Percentiles rank a stretch among this genome's conserved stretches.
phyloP scores from a whole-genome alignment of 257 asterid species.

The Oldenlandia corymbosa region DNA sequence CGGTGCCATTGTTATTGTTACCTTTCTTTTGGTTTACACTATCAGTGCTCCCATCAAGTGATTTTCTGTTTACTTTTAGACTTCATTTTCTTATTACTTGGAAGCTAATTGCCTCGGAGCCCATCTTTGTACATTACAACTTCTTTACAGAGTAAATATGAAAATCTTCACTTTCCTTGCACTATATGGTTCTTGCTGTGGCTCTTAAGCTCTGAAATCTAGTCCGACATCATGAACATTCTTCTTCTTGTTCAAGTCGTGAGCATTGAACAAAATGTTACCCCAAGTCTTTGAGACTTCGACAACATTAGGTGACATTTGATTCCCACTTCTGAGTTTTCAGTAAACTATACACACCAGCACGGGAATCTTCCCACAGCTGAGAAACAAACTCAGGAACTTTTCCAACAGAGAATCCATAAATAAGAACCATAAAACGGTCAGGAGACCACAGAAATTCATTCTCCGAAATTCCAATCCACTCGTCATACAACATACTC shows the following conservation, averaged over 20 bases:
- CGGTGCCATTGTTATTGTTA: conserved; percentile 65
- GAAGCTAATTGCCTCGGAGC: neutral
- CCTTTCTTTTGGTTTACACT: conserved; percentile 65
- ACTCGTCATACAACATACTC: neutral
- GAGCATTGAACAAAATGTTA: too few relatives aligned
- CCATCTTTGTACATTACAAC: conserved; percentile 5
- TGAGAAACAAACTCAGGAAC: too few relatives aligned
- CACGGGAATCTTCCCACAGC: too few relatives aligned
- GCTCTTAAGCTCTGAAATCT: too few relatives aligned
- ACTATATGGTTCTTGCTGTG: too few relatives aligned
- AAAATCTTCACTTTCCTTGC: neutral
- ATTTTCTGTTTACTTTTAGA: conserved; percentile 1
- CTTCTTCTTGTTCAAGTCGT: too few relatives aligned
- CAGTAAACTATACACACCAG: too few relatives aligned
- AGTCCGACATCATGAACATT: too few relatives aligned
- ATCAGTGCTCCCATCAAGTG: conserved; percentile 58
- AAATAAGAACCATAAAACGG: neutral
- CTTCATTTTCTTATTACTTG: too few relatives aligned
- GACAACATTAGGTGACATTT: too few relatives aligned
- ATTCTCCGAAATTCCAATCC: conserved; percentile 1
- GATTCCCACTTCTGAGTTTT: too few relatives aligned
- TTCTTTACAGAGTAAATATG: neutral
- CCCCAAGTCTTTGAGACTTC: too few relatives aligned
- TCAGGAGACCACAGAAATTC: neutral
- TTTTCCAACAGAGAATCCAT: neutral